These are phyloP conservation scores for Otatea glauca DNA, from an alignment of 176 grass and related monocot genomes.

Conservation along the genomic window DNA sequence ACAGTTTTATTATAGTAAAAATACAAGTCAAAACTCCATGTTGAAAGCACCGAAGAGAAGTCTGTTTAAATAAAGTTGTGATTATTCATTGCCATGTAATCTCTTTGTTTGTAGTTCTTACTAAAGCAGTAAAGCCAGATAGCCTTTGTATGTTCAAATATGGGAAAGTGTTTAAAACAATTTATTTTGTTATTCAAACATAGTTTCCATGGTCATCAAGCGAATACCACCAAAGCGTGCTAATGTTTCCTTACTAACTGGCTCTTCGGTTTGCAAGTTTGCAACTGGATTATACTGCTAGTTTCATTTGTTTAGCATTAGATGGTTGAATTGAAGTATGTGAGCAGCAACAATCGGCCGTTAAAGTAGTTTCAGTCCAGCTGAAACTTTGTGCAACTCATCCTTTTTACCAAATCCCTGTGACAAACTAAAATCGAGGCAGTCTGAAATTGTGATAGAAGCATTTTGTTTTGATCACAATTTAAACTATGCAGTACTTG, in stretches of 20 bases:
- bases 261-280: neutral
- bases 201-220: neutral
- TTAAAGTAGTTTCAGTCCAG: neutral
- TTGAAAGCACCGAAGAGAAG: neutral
- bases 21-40: neutral
- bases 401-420: neutral
- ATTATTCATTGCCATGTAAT: neutral
- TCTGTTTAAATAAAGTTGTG: neutral
- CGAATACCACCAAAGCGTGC: neutral
- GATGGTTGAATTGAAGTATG: neutral
- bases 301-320: neutral
- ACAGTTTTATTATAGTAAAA: slow-evolving; percentile 24
- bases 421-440: neutral
- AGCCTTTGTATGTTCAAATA: neutral
- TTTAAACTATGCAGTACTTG: neutral
- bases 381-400: neutral
- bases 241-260: neutral
- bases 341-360: neutral
- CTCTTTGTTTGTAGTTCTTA: neutral
- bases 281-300: neutral
- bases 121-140: neutral
- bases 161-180: neutral
- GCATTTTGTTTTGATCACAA: slow-evolving; percentile 3
- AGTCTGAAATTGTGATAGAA: neutral
- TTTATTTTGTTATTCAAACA: neutral